A percentile compares a stretch with the other conserved stretches of the same genome.
Conservation (phyloP, 352 stramenopile genomes). For the Thalassiosira mediterranea region DNA sequence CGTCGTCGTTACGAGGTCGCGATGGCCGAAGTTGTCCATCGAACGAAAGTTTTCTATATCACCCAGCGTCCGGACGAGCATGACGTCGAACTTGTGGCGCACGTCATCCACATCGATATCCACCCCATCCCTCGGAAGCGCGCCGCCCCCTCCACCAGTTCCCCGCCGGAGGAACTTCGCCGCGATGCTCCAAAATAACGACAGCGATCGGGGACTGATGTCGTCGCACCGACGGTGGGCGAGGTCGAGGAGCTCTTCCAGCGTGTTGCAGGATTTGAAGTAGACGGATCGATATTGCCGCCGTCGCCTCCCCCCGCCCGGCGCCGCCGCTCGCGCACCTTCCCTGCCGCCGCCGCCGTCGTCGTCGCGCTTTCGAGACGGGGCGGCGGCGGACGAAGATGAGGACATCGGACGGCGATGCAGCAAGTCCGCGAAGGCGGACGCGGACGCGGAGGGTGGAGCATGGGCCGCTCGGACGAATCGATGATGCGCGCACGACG, state of each 20-base stretch:
- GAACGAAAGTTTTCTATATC: no score
- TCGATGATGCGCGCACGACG: no score
- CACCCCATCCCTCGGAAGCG: background rate
- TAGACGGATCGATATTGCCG: background rate
- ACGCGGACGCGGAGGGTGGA: no score
- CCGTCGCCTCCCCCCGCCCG: no score
- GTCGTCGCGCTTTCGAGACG: background rate
- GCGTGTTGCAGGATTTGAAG: no score
- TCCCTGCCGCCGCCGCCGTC: background rate
- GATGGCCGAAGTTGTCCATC: no score
- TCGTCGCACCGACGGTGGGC: background rate
- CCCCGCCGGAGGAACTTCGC: background rate
- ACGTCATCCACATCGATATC: no score
- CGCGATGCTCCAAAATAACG: background rate
- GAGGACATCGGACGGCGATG: background rate
- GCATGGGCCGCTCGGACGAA: no score
- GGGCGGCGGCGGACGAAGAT: background rate
- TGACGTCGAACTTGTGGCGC: no score
- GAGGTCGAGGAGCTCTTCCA: background rate
- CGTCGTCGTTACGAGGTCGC: no score
- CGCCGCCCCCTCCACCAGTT: background rate
- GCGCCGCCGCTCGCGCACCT: background rate
- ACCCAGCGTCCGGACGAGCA: no score
- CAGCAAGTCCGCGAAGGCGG: no score
- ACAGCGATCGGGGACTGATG: background rate